Evolutionary conservation across 2,329 filamentous ascomycete species (phyloP).

Genomic region (Sordariomycetes sp.): DNA sequence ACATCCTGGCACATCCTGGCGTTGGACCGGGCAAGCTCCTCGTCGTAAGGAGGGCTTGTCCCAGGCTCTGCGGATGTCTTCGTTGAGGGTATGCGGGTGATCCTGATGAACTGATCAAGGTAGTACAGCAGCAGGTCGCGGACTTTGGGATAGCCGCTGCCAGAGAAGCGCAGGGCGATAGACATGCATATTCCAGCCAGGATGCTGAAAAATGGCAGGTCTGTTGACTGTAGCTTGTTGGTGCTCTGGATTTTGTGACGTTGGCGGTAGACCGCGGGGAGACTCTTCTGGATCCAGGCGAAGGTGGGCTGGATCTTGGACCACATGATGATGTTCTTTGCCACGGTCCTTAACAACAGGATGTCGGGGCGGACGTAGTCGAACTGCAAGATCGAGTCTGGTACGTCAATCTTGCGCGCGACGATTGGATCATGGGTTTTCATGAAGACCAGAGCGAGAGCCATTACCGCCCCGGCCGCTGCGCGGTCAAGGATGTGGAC

Average conservation of each 20-base stretch:
- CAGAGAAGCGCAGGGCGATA: slow-evolving; percentile 64
- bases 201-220: slow-evolving; percentile 90
- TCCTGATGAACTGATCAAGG: slow-evolving; percentile 76
- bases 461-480: slow-evolving; percentile 86
- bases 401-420: slow-evolving; percentile 86
- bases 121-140: slow-evolving; percentile 78
- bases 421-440: slow-evolving; percentile 85
- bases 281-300: slow-evolving; percentile 65
- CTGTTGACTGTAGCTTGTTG: slow-evolving; percentile 61
- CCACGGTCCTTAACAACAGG: slow-evolving; percentile 79
- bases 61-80: slow-evolving; percentile 17
- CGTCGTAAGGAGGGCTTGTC: slow-evolving; percentile 56
- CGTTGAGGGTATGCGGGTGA: slow-evolving; percentile 49
- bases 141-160: slow-evolving; percentile 59
- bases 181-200: slow-evolving; percentile 81
- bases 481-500: slow-evolving; percentile 91
- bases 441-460: slow-evolving; percentile 89
- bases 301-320: slow-evolving; percentile 64
- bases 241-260: slow-evolving; percentile 52
- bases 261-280: slow-evolving; percentile 61
- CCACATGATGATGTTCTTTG: slow-evolving; percentile 91
- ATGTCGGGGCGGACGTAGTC: slow-evolving; percentile 94
- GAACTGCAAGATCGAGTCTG: slow-evolving; percentile 82
- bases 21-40: slow-evolving; percentile 72
- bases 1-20: slow-evolving; percentile 88